These are phyloP conservation scores for Elongisporangium prolatum DNA, from an alignment of 352 stramenopile species.

Conservation along the genomic window DNA sequence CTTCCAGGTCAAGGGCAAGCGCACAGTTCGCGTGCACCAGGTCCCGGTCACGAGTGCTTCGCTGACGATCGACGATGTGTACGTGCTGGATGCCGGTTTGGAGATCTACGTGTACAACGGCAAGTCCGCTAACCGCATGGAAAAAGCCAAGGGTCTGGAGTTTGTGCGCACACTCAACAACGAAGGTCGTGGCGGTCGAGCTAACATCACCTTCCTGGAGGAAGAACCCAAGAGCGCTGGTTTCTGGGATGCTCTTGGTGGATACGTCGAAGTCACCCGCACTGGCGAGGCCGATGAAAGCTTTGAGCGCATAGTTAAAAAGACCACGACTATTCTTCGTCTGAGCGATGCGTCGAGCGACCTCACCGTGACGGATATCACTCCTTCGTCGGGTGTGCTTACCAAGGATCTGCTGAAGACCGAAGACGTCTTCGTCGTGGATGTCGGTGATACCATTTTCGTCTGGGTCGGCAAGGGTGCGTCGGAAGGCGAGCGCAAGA, in stretches of 20 bases:
- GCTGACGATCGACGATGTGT: constrained; percentile 93
- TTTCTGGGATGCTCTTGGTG: constrained; percentile 92
- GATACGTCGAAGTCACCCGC: constrained; percentile 67
- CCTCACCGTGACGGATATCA: constrained; percentile 60
- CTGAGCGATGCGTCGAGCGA: constrained; percentile 65
- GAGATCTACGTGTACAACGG: constrained; percentile 89
- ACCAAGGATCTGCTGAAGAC: constrained; percentile 77
- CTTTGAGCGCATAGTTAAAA: constrained; percentile 54
- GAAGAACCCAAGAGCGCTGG: constrained; percentile 84
- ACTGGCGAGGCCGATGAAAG: constrained; percentile 58
- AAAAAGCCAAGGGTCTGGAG: constrained; percentile 90
- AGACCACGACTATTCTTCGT: constrained; percentile 68
- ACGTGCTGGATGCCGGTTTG: constrained; percentile 91
- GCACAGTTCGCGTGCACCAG: constrained; percentile 82
- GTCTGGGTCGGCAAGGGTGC: constrained; percentile 90
- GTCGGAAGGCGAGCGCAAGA: constrained; percentile 81
- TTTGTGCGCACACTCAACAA: constrained; percentile 88
- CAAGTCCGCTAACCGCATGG: constrained; percentile 74
- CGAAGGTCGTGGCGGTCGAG: constrained; percentile 71
- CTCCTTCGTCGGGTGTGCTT: constrained; percentile 58
- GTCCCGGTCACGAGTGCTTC: constrained; percentile 76
- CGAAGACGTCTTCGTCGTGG: constrained; percentile 92
- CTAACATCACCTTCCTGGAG: constrained; percentile 84
- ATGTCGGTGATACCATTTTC: constrained; percentile 85
- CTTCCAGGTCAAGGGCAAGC: constrained; percentile 90